Conservation (phyloP, 352 stramenopile genomes). For the Phytophthora brassicae region DNA sequence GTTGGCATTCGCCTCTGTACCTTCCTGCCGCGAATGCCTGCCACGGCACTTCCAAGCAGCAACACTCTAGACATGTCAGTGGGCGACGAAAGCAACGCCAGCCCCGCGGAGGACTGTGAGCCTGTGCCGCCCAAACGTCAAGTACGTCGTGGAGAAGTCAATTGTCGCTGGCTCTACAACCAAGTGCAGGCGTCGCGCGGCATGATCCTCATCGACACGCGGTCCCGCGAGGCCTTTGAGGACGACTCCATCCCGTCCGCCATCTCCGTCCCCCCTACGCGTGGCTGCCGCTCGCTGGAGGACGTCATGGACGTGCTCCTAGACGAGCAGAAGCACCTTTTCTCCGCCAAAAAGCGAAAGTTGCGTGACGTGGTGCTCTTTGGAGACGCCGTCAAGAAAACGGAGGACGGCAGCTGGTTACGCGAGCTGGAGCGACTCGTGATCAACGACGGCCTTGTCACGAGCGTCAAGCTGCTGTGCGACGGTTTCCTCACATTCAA, state of each 20-base stretch:
- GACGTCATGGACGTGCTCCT: conserved; percentile 57
- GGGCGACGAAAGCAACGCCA: conserved; percentile 33
- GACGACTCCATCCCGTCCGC: conserved; percentile 76
- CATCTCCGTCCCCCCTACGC: conserved; percentile 70
- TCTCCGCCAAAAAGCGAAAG: conserved; percentile 74
- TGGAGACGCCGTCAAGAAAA: conserved; percentile 61
- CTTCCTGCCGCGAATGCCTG: conserved; percentile 24
- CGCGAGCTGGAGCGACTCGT: conserved; percentile 64
- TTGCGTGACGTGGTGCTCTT: conserved; percentile 81
- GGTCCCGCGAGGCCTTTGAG: conserved; percentile 52
- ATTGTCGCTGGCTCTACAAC: conserved; percentile 86
- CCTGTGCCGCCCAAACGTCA: conserved; percentile 42
- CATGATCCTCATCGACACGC: conserved; percentile 79
- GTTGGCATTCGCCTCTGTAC: conserved; percentile 19
- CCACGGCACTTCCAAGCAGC: not conserved
- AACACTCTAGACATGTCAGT: conserved; percentile 35
- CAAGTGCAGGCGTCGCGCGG: conserved; percentile 74
- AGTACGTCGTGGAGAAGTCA: conserved; percentile 67
- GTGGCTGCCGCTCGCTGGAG: conserved; percentile 40
- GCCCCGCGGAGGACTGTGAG: conserved; percentile 13
- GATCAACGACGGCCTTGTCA: conserved; percentile 73
- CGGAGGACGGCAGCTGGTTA: conserved; percentile 44
- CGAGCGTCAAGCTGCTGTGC: conserved; percentile 68
- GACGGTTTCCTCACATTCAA: conserved; percentile 88
- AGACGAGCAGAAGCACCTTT: conserved; percentile 70